These are phyloP conservation scores for Candida buenavistaensis DNA, from an alignment of 1,139 yeast species.

Conservation along the genomic window DNA sequence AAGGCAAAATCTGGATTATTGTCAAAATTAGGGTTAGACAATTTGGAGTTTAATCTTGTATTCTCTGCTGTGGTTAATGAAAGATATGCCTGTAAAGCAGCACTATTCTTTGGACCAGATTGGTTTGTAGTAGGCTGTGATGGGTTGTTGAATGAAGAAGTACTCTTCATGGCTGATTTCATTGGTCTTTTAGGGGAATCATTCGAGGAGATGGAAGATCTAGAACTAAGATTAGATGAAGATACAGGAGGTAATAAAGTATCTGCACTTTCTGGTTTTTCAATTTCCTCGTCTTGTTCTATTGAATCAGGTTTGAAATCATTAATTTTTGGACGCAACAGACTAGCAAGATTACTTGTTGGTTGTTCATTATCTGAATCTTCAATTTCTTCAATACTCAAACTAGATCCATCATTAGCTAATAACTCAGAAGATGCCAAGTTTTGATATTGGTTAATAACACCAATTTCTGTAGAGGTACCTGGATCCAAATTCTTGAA, in stretches of 20 bases:
- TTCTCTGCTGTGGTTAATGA: slow-evolving; percentile 76
- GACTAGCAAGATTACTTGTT: slow-evolving; percentile 20
- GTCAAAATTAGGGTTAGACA: slow-evolving; percentile 20
- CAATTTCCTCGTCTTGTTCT: slow-evolving; percentile 1
- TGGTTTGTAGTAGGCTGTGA: slow-evolving; percentile 10
- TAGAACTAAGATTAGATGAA: slow-evolving; percentile 22
- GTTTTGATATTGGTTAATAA: slow-evolving; percentile 22
- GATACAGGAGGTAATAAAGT: slow-evolving; percentile 19
- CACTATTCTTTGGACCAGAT: slow-evolving; percentile 21
- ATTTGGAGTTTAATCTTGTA: slow-evolving; percentile 67
- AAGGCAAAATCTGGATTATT: slow-evolving; percentile 9
- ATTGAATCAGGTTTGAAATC: slow-evolving; percentile 14
- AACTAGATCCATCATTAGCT: slow-evolving; percentile 17
- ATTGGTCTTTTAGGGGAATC: slow-evolving; percentile 43
- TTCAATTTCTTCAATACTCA: slow-evolving; percentile 1
- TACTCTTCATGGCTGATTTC: slow-evolving; percentile 66
- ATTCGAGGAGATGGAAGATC: slow-evolving; percentile 31
- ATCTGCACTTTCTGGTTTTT: slow-evolving; percentile 12
- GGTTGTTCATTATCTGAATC: slow-evolving; percentile 12
- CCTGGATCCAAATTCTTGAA: slow-evolving; percentile 12
- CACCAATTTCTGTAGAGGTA: slow-evolving; percentile 20
- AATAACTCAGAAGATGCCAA: slow-evolving; percentile 15
- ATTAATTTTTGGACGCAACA: slow-evolving; percentile 35
- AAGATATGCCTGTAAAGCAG: slow-evolving; percentile 63
- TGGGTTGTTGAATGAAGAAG: slow-evolving; percentile 27